Base-by-base conservation (phyloP, 2,329 filamentous ascomycete genomes). In the Plectosphaerella plurivora region DNA sequence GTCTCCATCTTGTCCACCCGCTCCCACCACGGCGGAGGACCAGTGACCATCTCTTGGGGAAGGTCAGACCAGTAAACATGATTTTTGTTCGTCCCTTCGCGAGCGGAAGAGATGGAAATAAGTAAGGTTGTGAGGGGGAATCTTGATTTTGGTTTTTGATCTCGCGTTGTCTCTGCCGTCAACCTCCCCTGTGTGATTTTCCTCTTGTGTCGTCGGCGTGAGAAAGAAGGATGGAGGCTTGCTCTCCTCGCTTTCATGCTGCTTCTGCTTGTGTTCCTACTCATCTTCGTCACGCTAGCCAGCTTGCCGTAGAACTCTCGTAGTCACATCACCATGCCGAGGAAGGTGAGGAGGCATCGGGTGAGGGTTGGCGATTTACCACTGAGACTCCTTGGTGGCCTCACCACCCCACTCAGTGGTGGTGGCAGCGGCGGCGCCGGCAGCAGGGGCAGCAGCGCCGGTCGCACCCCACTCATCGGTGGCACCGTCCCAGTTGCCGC, bases 361-460 rank as follows among this genome's bases (percentile, higher is more conserved):
- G 37, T 45, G 37, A 47, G 46, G 46, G 33, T 24, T 54, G 51
- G 50, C 35, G 51, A 57, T 66, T 70, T 80, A 81, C 77, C 77
- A 81, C 69, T 76, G 69, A 55, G 72, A 67, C 75, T 81, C 75
- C 44, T 51, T 55, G 62, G 77, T 75, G 63, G 81, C 77, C 61
- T 78, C 74, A 60, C 76, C 83, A 72, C 84, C 86, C 86, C 87
- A 90, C 71, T 89, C 84, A 61, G 75, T 76, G 66, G 78, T 76
- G 66, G 78, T 80, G 68, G 83, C 78, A 67, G 88, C 85, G 66
- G 84, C 81, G 67, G 82, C 78, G 63, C 83, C 78, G 63, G 83
- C 79, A 66, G 76, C 80, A 58, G 77, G 75, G 63, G 63, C 62
- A 39, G 37, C 44, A 39, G 37, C 44, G 51, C 60, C 75, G 65